Evolutionary conservation across 257 asterid species (phyloP), one percentile per base, ranked within the genome.

Genomic region (Solanum lignicaule): DNA sequence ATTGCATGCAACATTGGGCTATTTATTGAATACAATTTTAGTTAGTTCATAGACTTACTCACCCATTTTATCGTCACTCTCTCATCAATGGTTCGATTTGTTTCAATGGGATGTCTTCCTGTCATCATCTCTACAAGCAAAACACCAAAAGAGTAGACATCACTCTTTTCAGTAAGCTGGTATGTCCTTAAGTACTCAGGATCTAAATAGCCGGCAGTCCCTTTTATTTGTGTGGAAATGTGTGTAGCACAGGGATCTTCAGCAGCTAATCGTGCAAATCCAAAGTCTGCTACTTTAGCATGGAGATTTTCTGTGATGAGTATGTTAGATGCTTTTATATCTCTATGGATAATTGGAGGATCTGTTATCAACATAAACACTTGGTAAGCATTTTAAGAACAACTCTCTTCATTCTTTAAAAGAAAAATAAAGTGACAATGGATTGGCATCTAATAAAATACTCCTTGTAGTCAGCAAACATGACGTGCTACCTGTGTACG

Each of bases 121-220:
- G 97, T 93, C 88, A 95, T 84, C 81, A 93, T 90, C 90, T 95
- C 97, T 81, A 94, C 92, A 6, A 95, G 98, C 83, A 95, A 83
- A 36, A 94, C 95, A 9, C 98, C 98, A 33, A 94, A 95, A 14
- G 95, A 94, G 92, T 94, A 94, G 39, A 95, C 98, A 71, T 94
- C 98, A 52, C 97, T 95, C 92, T 93, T 94, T 83, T 92, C 94
- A 9, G 96, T 93, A 52, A 94, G 96, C 16, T 93, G 96, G 83
- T 93, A 91, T 3, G 95, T 93, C 89, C 60, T 89, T 39, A 93
- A 83, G 86, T 95, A 95, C 86, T 93, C 98, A 41, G 98, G 98
- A 87, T 95, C 98, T 89, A 94, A 85, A 88, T 95, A 94, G 25
- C 98, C 98, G 18, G 95, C 93, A 4, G 98, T 94, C 88, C 98